A percentile compares a stretch with the other conserved stretches of the same genome.
phyloP scores from a whole-genome alignment of 768 basidiomycete genomes.

The Suillus paluster region DNA sequence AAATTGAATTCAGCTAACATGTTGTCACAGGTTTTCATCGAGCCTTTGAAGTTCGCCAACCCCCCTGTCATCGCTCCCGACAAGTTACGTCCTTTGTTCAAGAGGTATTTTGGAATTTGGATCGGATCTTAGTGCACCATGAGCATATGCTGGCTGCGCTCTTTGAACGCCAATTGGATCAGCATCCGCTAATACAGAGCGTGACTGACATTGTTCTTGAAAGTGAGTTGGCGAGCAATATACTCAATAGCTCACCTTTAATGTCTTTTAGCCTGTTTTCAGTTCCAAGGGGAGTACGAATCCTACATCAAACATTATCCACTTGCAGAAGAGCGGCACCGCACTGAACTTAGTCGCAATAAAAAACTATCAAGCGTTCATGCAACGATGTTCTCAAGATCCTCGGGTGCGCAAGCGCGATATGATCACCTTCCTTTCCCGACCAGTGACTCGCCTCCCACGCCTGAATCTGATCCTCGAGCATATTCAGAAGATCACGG shows the following conservation, averaged over 20 bases:
- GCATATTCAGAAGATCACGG: slow-evolving; percentile 67
- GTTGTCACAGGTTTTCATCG: slow-evolving; percentile 66
- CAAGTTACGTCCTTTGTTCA: slow-evolving; percentile 67
- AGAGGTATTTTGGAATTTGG: slow-evolving; percentile 85
- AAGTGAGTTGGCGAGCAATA: slow-evolving; percentile 46
- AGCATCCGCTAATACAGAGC: slow-evolving; percentile 83
- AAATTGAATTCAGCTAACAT: slow-evolving; percentile 9
- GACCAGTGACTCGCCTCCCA: slow-evolving; percentile 86
- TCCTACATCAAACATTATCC: slow-evolving; percentile 89
- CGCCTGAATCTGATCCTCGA: slow-evolving; percentile 76
- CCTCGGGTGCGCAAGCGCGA: slow-evolving; percentile 76
- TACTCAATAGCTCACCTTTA: slow-evolving; percentile 19
- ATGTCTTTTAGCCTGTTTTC: slow-evolving; percentile 31
- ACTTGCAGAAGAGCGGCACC: slow-evolving; percentile 80
- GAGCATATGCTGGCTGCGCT: slow-evolving; percentile 69
- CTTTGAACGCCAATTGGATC: slow-evolving; percentile 79
- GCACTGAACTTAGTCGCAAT: slow-evolving; percentile 74
- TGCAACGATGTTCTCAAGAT: slow-evolving; percentile 63
- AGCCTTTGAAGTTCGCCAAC: slow-evolving; percentile 58
- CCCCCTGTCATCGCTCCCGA: slow-evolving; percentile 67
- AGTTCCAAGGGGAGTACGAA: slow-evolving; percentile 72
- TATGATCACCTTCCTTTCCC: slow-evolving; percentile 78
- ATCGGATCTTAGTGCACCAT: slow-evolving; percentile 69
- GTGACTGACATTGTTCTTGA: slow-evolving; percentile 87
- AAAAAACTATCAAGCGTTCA: slow-evolving; percentile 66